phyloP scores from a whole-genome alignment of 768 basidiomycete genomes.

The Leccinum truebloodii region DNA sequence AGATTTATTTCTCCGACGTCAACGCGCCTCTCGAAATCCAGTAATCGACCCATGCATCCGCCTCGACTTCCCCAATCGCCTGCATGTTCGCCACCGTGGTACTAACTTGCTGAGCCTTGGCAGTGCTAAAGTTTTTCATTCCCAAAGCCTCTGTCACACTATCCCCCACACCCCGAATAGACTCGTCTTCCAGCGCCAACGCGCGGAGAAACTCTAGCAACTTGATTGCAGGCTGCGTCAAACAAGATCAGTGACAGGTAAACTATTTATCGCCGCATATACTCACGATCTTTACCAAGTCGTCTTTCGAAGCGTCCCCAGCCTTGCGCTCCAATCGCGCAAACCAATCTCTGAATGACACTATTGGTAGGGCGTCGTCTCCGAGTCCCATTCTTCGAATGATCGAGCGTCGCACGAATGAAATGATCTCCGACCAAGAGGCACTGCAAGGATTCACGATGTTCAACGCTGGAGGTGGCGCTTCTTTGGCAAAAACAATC shows the following conservation, averaged over 20 bases:
- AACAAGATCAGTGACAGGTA: not conserved
- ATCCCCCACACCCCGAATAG: too few relatives aligned
- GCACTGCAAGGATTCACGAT: conserved; percentile 40
- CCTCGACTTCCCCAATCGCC: conserved; percentile 26
- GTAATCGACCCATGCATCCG: conserved; percentile 26
- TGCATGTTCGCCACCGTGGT: conserved; percentile 28
- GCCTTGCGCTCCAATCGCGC: conserved; percentile 24
- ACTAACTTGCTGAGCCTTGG: too few relatives aligned
- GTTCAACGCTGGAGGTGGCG: conserved; percentile 32
- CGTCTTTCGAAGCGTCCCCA: conserved; percentile 23
- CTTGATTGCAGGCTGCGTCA: conserved; percentile 36
- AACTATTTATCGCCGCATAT: not conserved
- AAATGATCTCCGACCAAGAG: conserved; percentile 35
- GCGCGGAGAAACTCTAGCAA: too few relatives aligned
- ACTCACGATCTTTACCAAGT: conserved; percentile 35
- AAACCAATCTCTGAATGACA: conserved; percentile 40
- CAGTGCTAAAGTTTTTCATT: too few relatives aligned
- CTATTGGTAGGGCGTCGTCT: conserved; percentile 25
- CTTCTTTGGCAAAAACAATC: conserved; percentile 18
- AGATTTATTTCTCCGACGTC: too few relatives aligned
- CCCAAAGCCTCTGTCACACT: too few relatives aligned
- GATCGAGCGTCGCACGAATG: conserved; percentile 20
- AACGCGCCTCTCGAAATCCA: conserved; percentile 23
- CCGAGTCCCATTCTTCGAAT: conserved; percentile 9
- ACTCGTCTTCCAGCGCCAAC: too few relatives aligned